Percentiles rank a stretch among this genome's conserved stretches.
phyloP scores from a whole-genome alignment of 495 filamentous ascomycete species.

The Niebla homalea region DNA sequence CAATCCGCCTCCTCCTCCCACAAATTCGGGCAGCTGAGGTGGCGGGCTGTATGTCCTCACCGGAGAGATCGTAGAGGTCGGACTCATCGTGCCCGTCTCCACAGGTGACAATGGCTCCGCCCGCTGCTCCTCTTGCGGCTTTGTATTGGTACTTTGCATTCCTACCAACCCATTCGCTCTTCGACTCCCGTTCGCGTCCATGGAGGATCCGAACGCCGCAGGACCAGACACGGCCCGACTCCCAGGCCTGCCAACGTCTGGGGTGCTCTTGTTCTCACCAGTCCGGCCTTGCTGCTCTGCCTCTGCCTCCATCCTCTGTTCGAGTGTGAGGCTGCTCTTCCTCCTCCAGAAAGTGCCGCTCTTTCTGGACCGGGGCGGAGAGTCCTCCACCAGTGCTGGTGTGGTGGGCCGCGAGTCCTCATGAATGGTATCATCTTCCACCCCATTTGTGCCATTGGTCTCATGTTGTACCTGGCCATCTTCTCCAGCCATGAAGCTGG shows the following conservation, averaged over 20 bases:
- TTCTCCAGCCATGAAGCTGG: conserved; percentile 7
- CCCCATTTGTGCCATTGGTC: neutral
- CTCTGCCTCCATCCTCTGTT: conserved; percentile 1
- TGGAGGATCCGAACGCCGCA: no score
- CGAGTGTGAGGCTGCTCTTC: conserved; percentile 4
- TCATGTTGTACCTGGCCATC: neutral
- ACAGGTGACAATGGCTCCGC: no score
- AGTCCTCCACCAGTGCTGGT: neutral
- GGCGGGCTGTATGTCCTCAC: conserved; percentile 10
- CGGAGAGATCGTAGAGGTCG: neutral
- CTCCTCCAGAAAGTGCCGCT: conserved; percentile 13
- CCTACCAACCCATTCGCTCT: no score
- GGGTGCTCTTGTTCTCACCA: neutral
- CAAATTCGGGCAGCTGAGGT: conserved; percentile 9
- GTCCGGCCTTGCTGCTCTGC: neutral
- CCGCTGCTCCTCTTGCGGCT: no score
- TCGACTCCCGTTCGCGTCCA: no score
- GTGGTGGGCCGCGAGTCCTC: conserved; percentile 1
- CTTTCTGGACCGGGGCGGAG: neutral
- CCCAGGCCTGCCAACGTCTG: neutral
- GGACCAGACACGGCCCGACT: neutral
- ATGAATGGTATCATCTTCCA: neutral
- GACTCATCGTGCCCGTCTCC: no score
- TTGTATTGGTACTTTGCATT: no score
- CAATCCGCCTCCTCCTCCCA: conserved; percentile 6